Conservation (phyloP, 805 yeast species). For the Ogataea trehalophila region DNA sequence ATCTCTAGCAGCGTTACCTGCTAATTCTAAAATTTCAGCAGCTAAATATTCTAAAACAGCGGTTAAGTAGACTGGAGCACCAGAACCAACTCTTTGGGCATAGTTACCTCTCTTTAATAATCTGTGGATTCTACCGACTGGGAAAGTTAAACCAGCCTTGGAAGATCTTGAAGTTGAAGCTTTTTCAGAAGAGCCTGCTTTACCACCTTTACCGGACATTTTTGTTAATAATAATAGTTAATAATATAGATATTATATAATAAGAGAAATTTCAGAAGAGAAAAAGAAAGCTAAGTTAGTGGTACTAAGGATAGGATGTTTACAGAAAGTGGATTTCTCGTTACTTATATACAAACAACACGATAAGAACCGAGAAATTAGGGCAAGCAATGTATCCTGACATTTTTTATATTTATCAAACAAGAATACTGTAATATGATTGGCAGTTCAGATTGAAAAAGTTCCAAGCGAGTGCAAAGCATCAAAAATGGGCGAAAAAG, state of each 20-base stretch:
- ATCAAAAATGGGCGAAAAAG: too few relatives aligned
- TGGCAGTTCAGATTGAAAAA: too few relatives aligned
- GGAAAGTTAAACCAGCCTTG: conserved; percentile 98
- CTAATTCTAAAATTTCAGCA: conserved; percentile 96
- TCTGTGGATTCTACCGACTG: conserved; percentile 99
- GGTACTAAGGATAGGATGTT: background rate
- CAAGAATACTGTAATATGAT: too few relatives aligned
- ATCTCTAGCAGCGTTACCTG: conserved; percentile 99
- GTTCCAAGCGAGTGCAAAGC: too few relatives aligned
- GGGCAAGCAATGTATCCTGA: too few relatives aligned
- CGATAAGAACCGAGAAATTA: too few relatives aligned
- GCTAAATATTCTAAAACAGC: conserved; percentile 96
- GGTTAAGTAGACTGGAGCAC: conserved; percentile 97
- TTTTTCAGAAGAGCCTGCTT: conserved; percentile 92
- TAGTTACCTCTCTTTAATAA: conserved; percentile 94
- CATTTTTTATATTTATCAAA: too few relatives aligned
- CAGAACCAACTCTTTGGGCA: conserved; percentile 98
- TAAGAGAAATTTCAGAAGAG: background rate
- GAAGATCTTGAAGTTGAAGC: conserved; percentile 97
- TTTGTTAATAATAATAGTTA: conserved; percentile 10
- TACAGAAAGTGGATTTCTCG: background rate
- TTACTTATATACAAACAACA: background rate
- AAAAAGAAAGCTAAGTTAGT: background rate
- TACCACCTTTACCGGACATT: conserved; percentile 78
- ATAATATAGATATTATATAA: conserved; percentile 4